phyloP scores from a whole-genome alignment of 139 green algal species.

The Pleodorina starrii region DNA sequence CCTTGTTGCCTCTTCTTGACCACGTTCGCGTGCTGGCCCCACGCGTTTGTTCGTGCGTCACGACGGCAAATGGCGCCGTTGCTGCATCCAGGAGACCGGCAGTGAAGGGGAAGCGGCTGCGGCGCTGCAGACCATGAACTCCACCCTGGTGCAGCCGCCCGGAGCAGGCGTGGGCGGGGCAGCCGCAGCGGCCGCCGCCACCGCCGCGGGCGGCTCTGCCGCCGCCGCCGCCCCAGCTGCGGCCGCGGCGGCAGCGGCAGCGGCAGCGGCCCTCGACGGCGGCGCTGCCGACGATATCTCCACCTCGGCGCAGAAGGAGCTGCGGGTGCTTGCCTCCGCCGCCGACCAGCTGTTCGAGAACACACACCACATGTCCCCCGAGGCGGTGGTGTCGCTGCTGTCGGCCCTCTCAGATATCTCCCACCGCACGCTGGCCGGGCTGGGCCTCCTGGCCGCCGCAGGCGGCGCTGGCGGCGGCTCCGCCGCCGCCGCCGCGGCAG shows the following conservation, averaged over 20 bases:
- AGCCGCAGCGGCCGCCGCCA: not conserved
- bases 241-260: not conserved
- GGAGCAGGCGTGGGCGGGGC: not conserved
- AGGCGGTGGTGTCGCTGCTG: conserved; percentile 77
- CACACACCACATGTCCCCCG: conserved; percentile 71
- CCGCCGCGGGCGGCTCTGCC: not conserved
- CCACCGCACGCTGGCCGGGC: conserved; percentile 44
- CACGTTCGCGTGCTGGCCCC: too few species aligned
- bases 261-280: not conserved
- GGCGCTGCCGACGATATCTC: conserved; percentile 10
- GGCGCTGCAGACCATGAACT: conserved; percentile 10
- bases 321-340: conserved; percentile 53
- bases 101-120: not conserved
- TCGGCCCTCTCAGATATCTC: conserved; percentile 57
- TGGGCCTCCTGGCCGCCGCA: not conserved
- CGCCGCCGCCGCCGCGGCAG: not conserved
- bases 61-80: too few species aligned
- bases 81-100: conserved; percentile 4
- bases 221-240: not conserved
- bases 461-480: too few species aligned
- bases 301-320: conserved; percentile 20
- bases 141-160: not conserved
- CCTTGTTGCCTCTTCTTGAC: too few species aligned
- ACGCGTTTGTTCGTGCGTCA: too few species aligned
- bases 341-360: conserved; percentile 81